Evolutionary conservation across 768 basidiomycete genomes (phyloP), one percentile per base, ranked within the genome.

Genomic region (Nidula microcarpa): DNA sequence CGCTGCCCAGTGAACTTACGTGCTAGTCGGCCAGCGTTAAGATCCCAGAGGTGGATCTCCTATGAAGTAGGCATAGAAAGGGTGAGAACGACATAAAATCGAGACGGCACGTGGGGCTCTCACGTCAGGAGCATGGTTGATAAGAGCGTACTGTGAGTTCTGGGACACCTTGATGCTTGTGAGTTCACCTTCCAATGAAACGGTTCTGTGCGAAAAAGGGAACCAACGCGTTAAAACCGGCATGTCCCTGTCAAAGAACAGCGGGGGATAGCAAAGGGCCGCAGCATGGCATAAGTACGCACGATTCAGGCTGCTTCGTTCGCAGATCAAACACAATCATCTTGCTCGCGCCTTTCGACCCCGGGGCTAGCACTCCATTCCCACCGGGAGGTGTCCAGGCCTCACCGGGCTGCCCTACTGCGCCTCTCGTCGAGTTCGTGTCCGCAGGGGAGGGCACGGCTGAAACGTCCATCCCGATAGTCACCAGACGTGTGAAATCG

Each of bases 11-110:
- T 82, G 65, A 88, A 96, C 69, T 86, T 93, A 55, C 89, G 86
- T 23, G 86, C 78, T 53, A 91, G 74, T 49, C 81, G 81, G 23
- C 81, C 82, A 30, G 83, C 77, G 30, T 80, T 74, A 50, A 98
- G 77, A 64, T 93, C 86, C 86, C 91, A 92, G 55, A 97, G 70
- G 58, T 91, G 87, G 43, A 98, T 82, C 68, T 97, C 95, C 95
- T 98, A 62, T 39, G 54, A 57, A 58, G 18, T 14, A 10, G 55
- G 36, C 44, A 49, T 47, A 34, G 50, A 52, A 53, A n/a, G 32
- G 53, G 48, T 47, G 44, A 53, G 53, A 54, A 58, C 52, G 51
- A 39, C 44, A 49, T 44, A 18, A 45, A 45, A 17, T 45, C 51
- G 30, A 48, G 49, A 55, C 53, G 39, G 34, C 34, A 9, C 53